These are phyloP conservation scores for Hanseniaspora hatyaiensis DNA, from an alignment of 805 yeast genomes.

Conservation along the genomic window DNA sequence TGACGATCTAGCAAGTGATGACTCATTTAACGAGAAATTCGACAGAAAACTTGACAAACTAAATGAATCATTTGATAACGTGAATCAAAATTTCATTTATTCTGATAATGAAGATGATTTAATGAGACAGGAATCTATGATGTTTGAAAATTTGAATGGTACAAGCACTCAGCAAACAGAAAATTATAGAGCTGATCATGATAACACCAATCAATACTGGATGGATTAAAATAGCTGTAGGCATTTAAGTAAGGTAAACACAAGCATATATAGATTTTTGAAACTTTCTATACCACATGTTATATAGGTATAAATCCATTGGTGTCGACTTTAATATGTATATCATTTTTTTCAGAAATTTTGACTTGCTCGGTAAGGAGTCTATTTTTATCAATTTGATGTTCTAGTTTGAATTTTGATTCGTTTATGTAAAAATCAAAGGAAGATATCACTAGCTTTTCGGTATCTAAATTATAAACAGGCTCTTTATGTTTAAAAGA, in stretches of 20 bases:
- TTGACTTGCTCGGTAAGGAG: no score
- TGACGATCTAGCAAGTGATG: background rate
- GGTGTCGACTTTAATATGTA: background rate
- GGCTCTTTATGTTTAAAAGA: no score
- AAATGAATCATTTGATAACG: background rate
- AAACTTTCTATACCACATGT: no score
- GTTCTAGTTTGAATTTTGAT: no score
- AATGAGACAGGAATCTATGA: slow-evolving; percentile 8
- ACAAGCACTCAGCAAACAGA: slow-evolving; percentile 5
- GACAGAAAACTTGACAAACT: background rate
- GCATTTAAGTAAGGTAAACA: no score
- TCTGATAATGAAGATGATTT: slow-evolving; percentile 9
- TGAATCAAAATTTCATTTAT: background rate
- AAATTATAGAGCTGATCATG: background rate
- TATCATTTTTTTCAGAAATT: background rate
- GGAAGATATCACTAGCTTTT: no score
- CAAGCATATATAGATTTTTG: no score
- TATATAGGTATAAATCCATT: slow-evolving; percentile 9
- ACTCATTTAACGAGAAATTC: background rate
- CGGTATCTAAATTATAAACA: no score
- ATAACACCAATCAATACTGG: background rate
- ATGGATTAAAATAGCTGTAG: no score
- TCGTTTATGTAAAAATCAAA: no score
- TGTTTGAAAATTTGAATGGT: slow-evolving; percentile 5
- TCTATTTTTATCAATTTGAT: no score